phyloP scores from a whole-genome alignment of 257 asterid species.

The Lycium ferocissimum region DNA sequence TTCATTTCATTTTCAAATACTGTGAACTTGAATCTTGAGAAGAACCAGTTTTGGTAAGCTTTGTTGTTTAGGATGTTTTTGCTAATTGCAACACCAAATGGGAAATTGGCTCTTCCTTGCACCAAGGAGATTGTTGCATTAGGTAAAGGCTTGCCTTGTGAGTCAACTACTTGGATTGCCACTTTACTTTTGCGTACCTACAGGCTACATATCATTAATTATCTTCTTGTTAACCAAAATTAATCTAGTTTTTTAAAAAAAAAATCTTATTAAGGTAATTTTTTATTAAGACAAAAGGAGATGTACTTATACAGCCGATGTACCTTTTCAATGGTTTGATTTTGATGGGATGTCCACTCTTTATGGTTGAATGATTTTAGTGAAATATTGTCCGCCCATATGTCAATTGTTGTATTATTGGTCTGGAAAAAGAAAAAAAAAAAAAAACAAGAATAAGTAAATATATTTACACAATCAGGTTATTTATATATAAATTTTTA shows the following conservation, averaged over 20 bases:
- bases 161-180: conserved; percentile 37
- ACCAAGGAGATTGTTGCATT: conserved; percentile 29
- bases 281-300: neutral
- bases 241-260: neutral
- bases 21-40: conserved; percentile 58
- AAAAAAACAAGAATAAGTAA: neutral
- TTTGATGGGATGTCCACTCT: conserved; percentile 65
- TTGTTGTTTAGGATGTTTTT: conserved; percentile 24
- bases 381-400: conserved; percentile 55
- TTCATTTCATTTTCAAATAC: conserved; percentile 70
- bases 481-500: neutral
- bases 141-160: conserved; percentile 31
- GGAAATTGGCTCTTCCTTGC: conserved; percentile 29
- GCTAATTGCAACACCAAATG: conserved; percentile 41
- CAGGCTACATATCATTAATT: conserved; percentile 11
- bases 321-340: conserved; percentile 55
- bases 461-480: neutral
- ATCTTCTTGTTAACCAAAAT: neutral
- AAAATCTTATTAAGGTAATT: conserved; percentile 32
- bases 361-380: conserved; percentile 64
- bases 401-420: conserved; percentile 31
- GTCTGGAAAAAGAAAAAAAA: conserved; percentile 19
- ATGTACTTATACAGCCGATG: too few relatives aligned
- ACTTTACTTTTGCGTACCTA: conserved; percentile 40
- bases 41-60: conserved; percentile 57